These are phyloP conservation scores for Ceratobasidium theobromae DNA, from an alignment of 1,284 basidiomycete genomes.

Conservation along the genomic window DNA sequence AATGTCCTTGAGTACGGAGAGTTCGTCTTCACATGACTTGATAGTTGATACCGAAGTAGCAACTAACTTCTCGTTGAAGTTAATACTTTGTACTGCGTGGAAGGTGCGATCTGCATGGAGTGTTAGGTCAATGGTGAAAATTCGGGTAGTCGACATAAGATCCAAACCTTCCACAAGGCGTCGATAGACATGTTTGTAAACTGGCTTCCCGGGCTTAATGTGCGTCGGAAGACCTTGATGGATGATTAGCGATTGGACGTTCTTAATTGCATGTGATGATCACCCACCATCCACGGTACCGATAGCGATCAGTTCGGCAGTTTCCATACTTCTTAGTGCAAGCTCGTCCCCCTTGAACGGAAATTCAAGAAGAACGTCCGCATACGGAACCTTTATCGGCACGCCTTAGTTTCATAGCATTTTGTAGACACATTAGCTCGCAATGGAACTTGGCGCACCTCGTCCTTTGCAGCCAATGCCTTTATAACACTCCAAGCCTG, in stretches of 20 bases:
- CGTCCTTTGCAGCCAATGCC: slow-evolving; percentile 65
- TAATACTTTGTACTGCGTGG: slow-evolving; percentile 78
- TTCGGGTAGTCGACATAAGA: slow-evolving; percentile 4
- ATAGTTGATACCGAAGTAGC: slow-evolving; percentile 66
- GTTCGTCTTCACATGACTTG: slow-evolving; percentile 73
- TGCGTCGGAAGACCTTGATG: slow-evolving; percentile 73
- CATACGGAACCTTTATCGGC: slow-evolving; percentile 67
- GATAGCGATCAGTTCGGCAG: slow-evolving; percentile 85
- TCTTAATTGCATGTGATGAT: too few relatives aligned
- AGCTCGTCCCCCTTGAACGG: slow-evolving; percentile 92
- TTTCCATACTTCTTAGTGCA: slow-evolving; percentile 82
- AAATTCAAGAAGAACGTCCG: slow-evolving; percentile 77
- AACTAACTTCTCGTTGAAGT: slow-evolving; percentile 74
- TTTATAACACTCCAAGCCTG: slow-evolving; percentile 89
- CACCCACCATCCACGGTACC: slow-evolving; percentile 67
- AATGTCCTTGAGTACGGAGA: slow-evolving; percentile 66
- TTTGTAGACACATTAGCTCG: background rate
- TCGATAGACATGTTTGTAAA: slow-evolving; percentile 84
- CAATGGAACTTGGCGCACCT: slow-evolving; percentile 51
- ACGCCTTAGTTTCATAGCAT: background rate
- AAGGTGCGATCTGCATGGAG: slow-evolving; percentile 67
- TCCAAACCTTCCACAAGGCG: slow-evolving; percentile 68
- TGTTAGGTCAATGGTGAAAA: background rate
- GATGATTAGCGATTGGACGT: too few relatives aligned
- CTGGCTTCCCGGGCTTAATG: slow-evolving; percentile 87